Evolutionary conservation across 2,329 filamentous ascomycete genomes (phyloP), one percentile per base, ranked within the genome.

Genomic region (Beauveria pseudobassiana): DNA sequence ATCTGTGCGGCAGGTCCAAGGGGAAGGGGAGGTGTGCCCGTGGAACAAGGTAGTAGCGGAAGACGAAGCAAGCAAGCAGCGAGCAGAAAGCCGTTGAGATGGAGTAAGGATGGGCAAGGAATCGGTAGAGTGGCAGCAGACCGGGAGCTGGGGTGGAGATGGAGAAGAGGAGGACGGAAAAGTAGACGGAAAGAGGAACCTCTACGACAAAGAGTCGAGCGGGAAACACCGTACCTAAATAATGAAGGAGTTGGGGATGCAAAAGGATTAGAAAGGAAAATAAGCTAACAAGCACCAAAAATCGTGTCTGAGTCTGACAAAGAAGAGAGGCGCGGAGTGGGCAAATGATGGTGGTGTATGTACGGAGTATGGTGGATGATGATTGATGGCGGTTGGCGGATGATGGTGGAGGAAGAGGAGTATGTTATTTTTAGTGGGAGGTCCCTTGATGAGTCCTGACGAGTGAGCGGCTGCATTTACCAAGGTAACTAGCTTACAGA

Each of bases 151-250:
- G 22, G 26, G 53, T 28, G 42, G 49, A 24, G 43, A 40, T 40
- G 26, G 28, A 49, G 49, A 40, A 28, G 20, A 24, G 22, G 26
- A 40, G 22, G 28, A 57, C 53, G 59, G 59, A 51, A 62, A 62
- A 57, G 45, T 57, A 46, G 59, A 62, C 59, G 18, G 59, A 62
- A 62, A 62, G 34, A 57, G 59, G 53, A 62, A 62, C 52, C 59
- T 43, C 14, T 62, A 51, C 59, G 59, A 57, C 53, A 42, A 49
- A 18, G 12, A 49, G 28, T 61, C 50, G 59, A 42, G 46, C 52
- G 52, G 59, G 53, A 62, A 56, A 52, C 26, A 46, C 45, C 28
- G 45, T 45, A 34, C 57, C 59, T 62, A 62, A 56, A 62, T 57
- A 57, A 57, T 38, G 7, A 28, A 24, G 26, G 20, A 3, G 8